A percentile compares a stretch with the other conserved stretches of the same genome.
phyloP scores from a whole-genome alignment of 139 green algal genomes.

The Chlorella vulgaris region DNA sequence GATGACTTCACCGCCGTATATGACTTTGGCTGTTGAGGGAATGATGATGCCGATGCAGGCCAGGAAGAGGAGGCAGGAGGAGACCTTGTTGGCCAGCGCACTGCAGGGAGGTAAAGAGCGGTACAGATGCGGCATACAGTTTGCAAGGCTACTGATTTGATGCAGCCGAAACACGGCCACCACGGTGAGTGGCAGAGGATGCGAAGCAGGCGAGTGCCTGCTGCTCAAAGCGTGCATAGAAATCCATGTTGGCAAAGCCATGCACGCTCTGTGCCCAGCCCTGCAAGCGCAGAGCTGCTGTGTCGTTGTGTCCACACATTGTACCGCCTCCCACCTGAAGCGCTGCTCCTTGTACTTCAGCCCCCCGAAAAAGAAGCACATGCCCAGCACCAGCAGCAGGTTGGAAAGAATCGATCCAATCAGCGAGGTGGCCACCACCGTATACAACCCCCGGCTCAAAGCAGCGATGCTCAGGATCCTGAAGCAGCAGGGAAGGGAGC shows the following conservation, averaged over 20 bases:
- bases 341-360: constrained; percentile 70
- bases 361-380: constrained; percentile 86
- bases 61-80: constrained; percentile 81
- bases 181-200: no score
- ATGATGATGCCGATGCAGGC: constrained; percentile 78
- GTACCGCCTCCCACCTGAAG: no score
- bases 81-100: constrained; percentile 47
- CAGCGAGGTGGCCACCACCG: constrained; percentile 81
- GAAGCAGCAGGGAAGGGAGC: not conserved
- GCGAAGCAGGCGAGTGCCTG: no score
- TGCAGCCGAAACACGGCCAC: no score
- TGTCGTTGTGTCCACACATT: no score
- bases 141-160: no score
- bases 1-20: constrained; percentile 48
- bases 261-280: no score
- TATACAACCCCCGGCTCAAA: constrained; percentile 74
- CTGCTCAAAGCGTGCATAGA: no score
- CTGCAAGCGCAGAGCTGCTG: no score
- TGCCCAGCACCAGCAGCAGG: constrained; percentile 90
- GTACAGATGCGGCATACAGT: no score
- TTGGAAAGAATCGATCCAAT: constrained; percentile 91
- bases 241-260: no score
- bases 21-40: constrained; percentile 60
- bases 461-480: constrained; percentile 86
- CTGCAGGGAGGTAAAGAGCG: not conserved